Conservation (phyloP, 2,329 filamentous ascomycete genomes). For the Sporothrix dimorphospora region DNA sequence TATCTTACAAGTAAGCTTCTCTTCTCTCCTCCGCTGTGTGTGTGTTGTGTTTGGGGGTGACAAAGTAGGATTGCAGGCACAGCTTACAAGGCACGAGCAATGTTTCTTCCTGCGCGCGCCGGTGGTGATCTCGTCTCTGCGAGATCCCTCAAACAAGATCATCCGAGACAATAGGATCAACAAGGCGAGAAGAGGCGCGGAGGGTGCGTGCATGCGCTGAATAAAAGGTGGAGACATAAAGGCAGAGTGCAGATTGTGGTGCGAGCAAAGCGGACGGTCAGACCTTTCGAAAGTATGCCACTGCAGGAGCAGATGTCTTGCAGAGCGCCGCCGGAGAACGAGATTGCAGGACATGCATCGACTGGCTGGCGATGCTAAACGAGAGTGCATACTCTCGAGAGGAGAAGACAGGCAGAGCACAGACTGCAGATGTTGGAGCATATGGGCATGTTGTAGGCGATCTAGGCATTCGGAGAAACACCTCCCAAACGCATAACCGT, state of each 20-base stretch:
- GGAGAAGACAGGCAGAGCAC: neutral
- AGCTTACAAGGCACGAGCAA: neutral
- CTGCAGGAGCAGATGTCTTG: slow-evolving; percentile 11
- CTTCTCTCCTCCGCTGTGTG: neutral
- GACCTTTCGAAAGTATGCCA: neutral
- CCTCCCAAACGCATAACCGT: slow-evolving; percentile 22
- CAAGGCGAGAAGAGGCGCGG: slow-evolving; percentile 1
- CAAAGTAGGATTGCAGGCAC: neutral
- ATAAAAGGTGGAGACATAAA: neutral
- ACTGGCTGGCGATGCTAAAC: neutral
- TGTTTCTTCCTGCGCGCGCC: neutral
- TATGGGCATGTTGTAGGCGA: neutral
- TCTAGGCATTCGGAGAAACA: slow-evolving; percentile 1
- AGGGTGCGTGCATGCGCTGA: neutral
- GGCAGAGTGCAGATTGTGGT: neutral
- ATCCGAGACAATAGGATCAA: slow-evolving; percentile 21
- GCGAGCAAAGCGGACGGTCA: neutral
- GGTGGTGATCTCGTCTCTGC: slow-evolving; percentile 21
- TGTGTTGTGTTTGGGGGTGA: neutral
- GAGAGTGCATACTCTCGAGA: neutral
- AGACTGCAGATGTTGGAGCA: neutral
- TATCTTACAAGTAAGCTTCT: neutral
- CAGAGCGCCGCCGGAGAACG: slow-evolving; percentile 3
- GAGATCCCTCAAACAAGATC: slow-evolving; percentile 17
- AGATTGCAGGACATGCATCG: slow-evolving; percentile 19